Evolutionary conservation across 805 yeast genomes (phyloP).

Genomic region (Isabelozyma gotoi): DNA sequence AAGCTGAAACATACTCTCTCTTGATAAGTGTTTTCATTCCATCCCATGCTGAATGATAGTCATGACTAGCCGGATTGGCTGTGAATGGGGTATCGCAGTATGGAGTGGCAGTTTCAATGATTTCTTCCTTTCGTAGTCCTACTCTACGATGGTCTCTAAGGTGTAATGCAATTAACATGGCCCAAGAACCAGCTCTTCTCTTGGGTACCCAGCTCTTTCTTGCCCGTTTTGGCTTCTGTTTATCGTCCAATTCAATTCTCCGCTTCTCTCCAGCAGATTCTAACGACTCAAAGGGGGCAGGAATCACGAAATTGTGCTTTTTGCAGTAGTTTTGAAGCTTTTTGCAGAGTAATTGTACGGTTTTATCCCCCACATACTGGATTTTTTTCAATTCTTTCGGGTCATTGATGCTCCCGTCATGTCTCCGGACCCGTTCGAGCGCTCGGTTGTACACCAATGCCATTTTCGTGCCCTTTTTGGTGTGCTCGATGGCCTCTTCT

Average conservation of each 20-base stretch:
- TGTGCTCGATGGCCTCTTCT: constrained; percentile 47
- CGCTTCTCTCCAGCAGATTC: constrained; percentile 4
- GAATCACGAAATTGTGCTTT: constrained; percentile 48
- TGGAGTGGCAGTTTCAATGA: constrained; percentile 52
- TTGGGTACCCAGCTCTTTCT: constrained; percentile 60
- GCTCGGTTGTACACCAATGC: constrained; percentile 59
- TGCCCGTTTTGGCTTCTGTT: constrained; percentile 14
- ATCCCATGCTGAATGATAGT: constrained; percentile 75
- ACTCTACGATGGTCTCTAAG: constrained; percentile 42
- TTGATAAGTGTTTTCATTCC: constrained; percentile 61
- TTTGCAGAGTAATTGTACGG: constrained; percentile 50
- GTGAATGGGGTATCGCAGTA: constrained; percentile 60
- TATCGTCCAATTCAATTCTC: constrained; percentile 4
- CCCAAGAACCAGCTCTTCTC: constrained; percentile 81
- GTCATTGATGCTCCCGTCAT: constrained; percentile 45
- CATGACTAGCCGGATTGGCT: constrained; percentile 58
- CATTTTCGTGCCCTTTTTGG: constrained; percentile 49
- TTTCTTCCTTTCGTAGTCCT: constrained; percentile 67
- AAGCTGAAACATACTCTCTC: constrained; percentile 54
- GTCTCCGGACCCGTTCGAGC: constrained; percentile 45
- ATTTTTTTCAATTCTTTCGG: constrained; percentile 61
- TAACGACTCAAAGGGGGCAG: constrained; percentile 28
- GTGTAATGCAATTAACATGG: constrained; percentile 63
- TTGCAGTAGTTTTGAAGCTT: constrained; percentile 55
- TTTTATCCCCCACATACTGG: constrained; percentile 71